Evolutionary conservation across 352 stramenopile species (phyloP), one percentile per base, ranked within the genome.

Genomic region (Globisporangium abappressorium): DNA sequence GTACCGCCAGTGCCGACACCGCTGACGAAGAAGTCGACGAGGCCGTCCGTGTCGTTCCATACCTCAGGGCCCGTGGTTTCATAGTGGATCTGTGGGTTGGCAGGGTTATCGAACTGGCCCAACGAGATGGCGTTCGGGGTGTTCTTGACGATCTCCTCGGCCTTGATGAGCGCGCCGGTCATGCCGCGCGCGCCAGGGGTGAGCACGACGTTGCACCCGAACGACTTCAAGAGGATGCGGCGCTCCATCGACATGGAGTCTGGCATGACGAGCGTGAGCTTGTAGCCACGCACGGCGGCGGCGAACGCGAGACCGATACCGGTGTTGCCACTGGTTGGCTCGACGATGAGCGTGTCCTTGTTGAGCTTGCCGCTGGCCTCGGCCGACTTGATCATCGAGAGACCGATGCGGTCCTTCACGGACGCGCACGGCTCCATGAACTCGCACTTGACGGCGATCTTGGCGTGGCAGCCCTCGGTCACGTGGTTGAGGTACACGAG

Each of bases 241-340:
- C 95, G 91, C 80, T 99, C 95, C 92, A 98, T 98, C 38, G 81
- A 95, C 94, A 98, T 98, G 56, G 85, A 94, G 82, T 98, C 94
- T 12, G 95, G 95, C 94, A 99, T 98, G 64, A 97, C 97, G 8
- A 99, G 82, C 67, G 96, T 97, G 43, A 98, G 73, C 70, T 95
- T 92, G 80, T 97, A 97, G 61, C 95, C 94, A 34, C 85, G 81
- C 70, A 94, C 90, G 8, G 91, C 88, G 7, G 87, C 88, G 28
- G 97, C 93, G 72, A 98, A 97, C 34, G 95, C 94, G 22, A 98
- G 78, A 12, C 91, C 94, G 64, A 98, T 98, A 53, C 95, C 95
- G 2, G 94, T 98, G 82, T 98, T 98, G 49, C 95, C 95, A n/a
- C 81, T 94, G 18, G 93, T 98, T 8, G 94, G 91, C 78, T 98